Evolutionary conservation across 2,329 filamentous ascomycete genomes (phyloP), one percentile per base, ranked within the genome.

Genomic region (Cyphellophora europaea): DNA sequence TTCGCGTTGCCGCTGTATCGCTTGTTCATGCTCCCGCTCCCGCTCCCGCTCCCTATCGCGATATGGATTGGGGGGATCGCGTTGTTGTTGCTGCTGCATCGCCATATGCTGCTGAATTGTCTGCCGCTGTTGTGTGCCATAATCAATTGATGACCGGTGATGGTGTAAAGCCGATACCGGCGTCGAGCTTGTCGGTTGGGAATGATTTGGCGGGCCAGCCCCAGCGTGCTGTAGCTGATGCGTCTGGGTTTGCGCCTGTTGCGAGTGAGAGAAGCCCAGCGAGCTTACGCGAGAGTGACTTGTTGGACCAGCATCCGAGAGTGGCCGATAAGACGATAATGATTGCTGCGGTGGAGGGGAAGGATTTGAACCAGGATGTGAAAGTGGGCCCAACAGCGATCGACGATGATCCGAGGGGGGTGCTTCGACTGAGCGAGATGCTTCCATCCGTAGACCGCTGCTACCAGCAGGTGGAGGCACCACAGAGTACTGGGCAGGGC

Each of bases 121-220:
- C 15, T 44, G 44, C 28, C 52, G 44, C 17, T 45, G 35, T 19
- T 41, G 35, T 15, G 38, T 37, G 21, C 23, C 35, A 21, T 38
- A 45, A 13, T 45, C 44, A 5, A 38, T 19, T 11, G 38, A 42
- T 12, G 41, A 35, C 14, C 41, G 42, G 14, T 35, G 35, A 6
- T 43, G 46, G 32, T 47, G 46, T 16, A 47, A 38, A 30, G 38
- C 38, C n/a, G 46, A 36, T 5, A 45, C 45, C 5, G 44, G 46
- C n/a, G 46, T 49, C 15, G 43, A 40, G 37, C 42, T 40, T 12
- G 44, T 39, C 8, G 46, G 47, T 14, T 42, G 40, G 17, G 46
- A 30, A 36, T 44, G 46, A 34, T 16, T 43, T 23, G 32, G 32
- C 23, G 37, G 35, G 18, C 36, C 39, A 14, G 39, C 40, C 17